These are phyloP conservation scores for Pythium rishiriense DNA, from an alignment of 352 stramenopile genomes.

Conservation along the genomic window DNA sequence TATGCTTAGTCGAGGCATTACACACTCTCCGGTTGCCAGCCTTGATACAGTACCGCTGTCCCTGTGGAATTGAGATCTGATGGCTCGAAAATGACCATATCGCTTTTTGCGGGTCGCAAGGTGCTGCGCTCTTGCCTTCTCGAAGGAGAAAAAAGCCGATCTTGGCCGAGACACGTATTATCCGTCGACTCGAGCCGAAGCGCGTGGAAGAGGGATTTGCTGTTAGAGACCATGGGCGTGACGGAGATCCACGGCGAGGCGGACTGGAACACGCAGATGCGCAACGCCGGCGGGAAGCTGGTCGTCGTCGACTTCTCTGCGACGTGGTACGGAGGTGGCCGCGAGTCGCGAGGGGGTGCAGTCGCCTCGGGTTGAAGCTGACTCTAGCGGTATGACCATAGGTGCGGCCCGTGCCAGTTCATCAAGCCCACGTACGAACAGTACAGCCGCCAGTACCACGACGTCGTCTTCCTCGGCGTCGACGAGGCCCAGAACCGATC, in stretches of 20 bases:
- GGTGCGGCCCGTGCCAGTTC: conserved; percentile 81
- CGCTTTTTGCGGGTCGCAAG: background rate
- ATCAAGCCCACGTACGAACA: conserved; percentile 87
- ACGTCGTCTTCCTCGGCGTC: conserved; percentile 89
- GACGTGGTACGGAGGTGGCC: conserved; percentile 55
- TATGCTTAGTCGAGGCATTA: background rate
- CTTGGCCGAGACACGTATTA: conserved; percentile 2
- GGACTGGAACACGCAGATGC: conserved; percentile 83
- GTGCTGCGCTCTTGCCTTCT: conserved; percentile 19
- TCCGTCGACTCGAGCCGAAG: background rate
- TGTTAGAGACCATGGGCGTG: conserved; percentile 56
- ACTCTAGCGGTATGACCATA: conserved; percentile 8
- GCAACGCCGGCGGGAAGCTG: conserved; percentile 76
- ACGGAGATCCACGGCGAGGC: conserved; percentile 66
- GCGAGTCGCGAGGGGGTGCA: background rate
- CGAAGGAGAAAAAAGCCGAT: conserved; percentile 36
- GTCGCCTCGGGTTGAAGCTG: conserved; percentile 13
- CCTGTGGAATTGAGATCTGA: background rate
- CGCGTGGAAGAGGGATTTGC: conserved; percentile 3
- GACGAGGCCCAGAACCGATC: conserved; percentile 86
- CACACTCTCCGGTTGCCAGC: background rate
- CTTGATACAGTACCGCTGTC: background rate
- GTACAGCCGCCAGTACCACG: conserved; percentile 75
- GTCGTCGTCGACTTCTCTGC: conserved; percentile 89
- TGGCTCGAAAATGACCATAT: background rate